Base-by-base conservation (phyloP, 805 yeast species). In the Saccharomycopsis sp. region DNA sequence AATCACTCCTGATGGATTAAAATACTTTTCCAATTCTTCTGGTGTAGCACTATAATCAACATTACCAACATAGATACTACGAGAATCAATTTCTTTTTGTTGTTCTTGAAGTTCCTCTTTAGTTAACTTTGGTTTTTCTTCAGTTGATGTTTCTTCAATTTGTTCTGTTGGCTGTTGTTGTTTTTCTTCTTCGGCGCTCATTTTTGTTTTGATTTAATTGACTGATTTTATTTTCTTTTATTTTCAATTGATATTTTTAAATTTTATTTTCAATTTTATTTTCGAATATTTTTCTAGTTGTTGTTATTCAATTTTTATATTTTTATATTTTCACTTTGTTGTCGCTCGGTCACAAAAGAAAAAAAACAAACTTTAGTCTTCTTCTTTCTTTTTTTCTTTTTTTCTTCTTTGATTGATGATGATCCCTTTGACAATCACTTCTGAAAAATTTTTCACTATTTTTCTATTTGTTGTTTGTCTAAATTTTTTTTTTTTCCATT, bases 51-150 rank as follows among this genome's bases (percentile, higher is more conserved):
- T 63, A 50, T 63, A 66, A 44, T 69, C 70, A 13, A 77, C 70
- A 51, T 75, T 75, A 6, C 76, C 75, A 4, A 77, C 72, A 51
- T 71, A 75, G 4, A 77, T 59, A 1, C 82, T 76, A 14, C 80
- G 66, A 3, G 70, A 57, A 53, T 77, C 82, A 14, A 66, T 56
- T 51, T 71, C 77, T 36, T 60, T 63, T 52, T 72, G 78, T 51
- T 56, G 60, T 43, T 58, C 63, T 11, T 59, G 60, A 1, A 57
- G 54, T 38, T 56, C 59, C 22, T 50, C 49, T n/a, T n/a, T n/a
- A n/a, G n/a, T n/a, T n/a, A n/a, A n/a, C n/a, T 32, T 43, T 41
- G 34, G 28, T 37, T 21, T 41, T 23, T 22, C 34, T 14, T 22
- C 20, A 6, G 23, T 24, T 9, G 19, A 16, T 9, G 19, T 22